Conservation (phyloP, 2,329 filamentous ascomycete genomes). For the Arthrobotrys pseudoclavata region DNA sequence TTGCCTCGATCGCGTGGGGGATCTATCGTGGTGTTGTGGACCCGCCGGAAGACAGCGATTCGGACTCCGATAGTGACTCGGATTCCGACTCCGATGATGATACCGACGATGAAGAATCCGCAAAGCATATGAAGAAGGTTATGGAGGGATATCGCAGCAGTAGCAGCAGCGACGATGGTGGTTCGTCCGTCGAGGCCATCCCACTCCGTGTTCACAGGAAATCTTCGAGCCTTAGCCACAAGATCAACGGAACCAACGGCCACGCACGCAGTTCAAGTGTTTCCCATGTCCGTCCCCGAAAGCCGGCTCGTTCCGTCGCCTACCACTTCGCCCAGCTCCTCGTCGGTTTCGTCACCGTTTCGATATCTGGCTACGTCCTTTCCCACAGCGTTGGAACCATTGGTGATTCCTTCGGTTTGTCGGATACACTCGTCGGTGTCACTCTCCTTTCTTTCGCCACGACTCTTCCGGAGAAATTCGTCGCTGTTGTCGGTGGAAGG, state of each 20-base stretch:
- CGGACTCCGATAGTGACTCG: conserved; percentile 66
- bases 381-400: conserved; percentile 68
- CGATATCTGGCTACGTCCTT: conserved; percentile 69
- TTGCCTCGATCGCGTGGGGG: conserved; percentile 67
- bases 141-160: conserved; percentile 55
- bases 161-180: conserved; percentile 56
- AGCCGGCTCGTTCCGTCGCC: conserved; percentile 63
- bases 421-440: conserved; percentile 69
- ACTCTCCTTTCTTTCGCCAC: conserved; percentile 70
- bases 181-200: conserved; percentile 50
- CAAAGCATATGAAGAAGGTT: conserved; percentile 48
- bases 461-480: conserved; percentile 71
- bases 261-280: conserved; percentile 50
- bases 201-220: conserved; percentile 50
- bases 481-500: conserved; percentile 69
- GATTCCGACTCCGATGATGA: conserved; percentile 63
- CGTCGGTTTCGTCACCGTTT: conserved; percentile 68
- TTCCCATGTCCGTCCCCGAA: conserved; percentile 56
- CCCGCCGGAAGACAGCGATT: conserved; percentile 68
- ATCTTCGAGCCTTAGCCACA: conserved; percentile 47
- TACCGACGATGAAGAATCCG: conserved; percentile 62
- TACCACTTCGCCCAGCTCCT: conserved; percentile 68
- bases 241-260: conserved; percentile 19
- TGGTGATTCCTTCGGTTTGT: conserved; percentile 67
- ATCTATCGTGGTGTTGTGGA: conserved; percentile 68